Evolutionary conservation across 352 stramenopile genomes (phyloP).

Genomic region (Pythium sp.): DNA sequence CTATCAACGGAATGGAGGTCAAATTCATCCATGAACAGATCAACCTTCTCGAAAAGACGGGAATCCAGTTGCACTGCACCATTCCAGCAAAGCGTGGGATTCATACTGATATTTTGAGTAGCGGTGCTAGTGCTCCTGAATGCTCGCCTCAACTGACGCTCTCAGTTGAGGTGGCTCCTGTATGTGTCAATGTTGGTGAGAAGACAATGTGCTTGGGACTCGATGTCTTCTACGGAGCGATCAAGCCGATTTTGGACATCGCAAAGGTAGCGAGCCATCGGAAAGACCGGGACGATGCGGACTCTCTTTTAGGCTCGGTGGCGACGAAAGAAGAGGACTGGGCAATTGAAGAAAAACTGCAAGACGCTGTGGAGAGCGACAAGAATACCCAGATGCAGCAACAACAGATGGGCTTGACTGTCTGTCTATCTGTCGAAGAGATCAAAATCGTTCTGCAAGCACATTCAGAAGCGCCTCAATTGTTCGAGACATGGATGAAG

Average conservation of each 20-base stretch:
- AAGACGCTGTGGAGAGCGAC: neutral
- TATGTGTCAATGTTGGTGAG: constrained; percentile 24
- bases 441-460: constrained; percentile 49
- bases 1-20: constrained; percentile 17
- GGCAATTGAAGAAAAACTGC: neutral
- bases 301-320: constrained; percentile 15
- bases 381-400: neutral
- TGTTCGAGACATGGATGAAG: constrained; percentile 62
- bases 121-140: neutral
- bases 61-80: constrained; percentile 1
- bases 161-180: constrained; percentile 6
- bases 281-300: constrained; percentile 12
- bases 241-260: constrained; percentile 23
- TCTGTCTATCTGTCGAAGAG: constrained; percentile 38
- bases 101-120: neutral
- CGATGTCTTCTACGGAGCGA: constrained; percentile 20
- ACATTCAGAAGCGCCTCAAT: constrained; percentile 36
- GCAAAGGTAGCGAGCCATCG: constrained; percentile 5
- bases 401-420: constrained; percentile 4
- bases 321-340: constrained; percentile 14
- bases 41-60: constrained; percentile 16
- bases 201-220: constrained; percentile 16
- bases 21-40: constrained; percentile 20
- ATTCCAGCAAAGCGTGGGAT: constrained; percentile 3
- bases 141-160: neutral